Evolutionary conservation across 345 rosid genomes (phyloP).

Genomic region (Orychophragmus violaceus): DNA sequence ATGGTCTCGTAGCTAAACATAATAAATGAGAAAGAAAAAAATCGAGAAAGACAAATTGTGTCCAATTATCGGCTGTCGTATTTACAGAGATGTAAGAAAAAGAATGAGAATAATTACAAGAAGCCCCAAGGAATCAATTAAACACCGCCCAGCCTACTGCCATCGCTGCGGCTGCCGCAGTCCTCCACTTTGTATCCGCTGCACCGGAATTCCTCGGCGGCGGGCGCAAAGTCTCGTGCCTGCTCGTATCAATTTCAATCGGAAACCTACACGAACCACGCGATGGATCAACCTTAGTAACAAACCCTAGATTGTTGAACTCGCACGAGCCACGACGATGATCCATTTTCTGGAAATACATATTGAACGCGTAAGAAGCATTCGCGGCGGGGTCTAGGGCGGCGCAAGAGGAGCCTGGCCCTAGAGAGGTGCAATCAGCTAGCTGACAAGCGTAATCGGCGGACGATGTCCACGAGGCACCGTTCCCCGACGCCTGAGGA

Average conservation of each 20-base stretch:
- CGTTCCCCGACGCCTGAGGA: conserved; percentile 31
- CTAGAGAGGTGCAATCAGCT: conserved; percentile 68
- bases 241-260: conserved; percentile 51
- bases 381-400: conserved; percentile 37
- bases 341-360: conserved; percentile 67
- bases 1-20: too few relatives aligned
- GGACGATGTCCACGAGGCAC: neutral
- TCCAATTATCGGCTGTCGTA: neutral
- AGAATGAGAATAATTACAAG: neutral
- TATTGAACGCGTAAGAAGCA: conserved; percentile 74
- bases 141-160: neutral
- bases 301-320: conserved; percentile 31
- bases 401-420: conserved; percentile 52
- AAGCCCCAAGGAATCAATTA: neutral
- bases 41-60: too few relatives aligned
- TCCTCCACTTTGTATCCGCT: neutral
- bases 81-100: neutral
- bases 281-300: conserved; percentile 54
- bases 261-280: conserved; percentile 47
- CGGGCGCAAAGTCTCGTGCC: conserved; percentile 21
- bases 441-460: conserved; percentile 49
- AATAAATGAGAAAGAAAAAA: too few relatives aligned
- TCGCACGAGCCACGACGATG: conserved; percentile 50
- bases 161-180: neutral
- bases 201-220: conserved; percentile 22